phyloP scores from a whole-genome alignment of 2,329 filamentous ascomycete genomes.

The Ophiostoma sp. region DNA sequence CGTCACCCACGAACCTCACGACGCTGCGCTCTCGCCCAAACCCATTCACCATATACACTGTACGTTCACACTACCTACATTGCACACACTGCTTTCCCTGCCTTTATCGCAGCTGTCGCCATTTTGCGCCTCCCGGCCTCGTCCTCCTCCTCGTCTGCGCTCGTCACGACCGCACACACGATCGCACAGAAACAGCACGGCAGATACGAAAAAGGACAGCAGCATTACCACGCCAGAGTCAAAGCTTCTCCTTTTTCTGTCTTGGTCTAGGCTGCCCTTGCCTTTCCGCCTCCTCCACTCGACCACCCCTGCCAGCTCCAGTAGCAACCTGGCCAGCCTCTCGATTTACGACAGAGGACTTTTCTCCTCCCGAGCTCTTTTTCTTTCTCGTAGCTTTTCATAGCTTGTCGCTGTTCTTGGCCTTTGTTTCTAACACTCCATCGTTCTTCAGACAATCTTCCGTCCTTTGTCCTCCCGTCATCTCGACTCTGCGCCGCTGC shows the following conservation, averaged over 20 bases:
- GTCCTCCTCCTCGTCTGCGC: constrained; percentile 7
- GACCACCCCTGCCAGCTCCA: constrained; percentile 4
- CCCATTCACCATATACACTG: background rate
- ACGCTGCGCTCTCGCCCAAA: background rate
- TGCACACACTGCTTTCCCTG: background rate
- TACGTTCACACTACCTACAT: background rate
- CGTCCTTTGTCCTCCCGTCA: background rate
- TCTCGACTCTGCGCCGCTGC: constrained; percentile 10
- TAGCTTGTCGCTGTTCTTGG: constrained; percentile 11
- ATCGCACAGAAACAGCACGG: background rate
- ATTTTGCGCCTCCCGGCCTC: background rate
- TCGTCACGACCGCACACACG: background rate
- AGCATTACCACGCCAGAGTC: background rate
- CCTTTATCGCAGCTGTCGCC: background rate
- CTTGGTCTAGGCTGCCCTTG: constrained; percentile 10
- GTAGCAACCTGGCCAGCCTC: constrained; percentile 18
- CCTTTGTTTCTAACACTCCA: constrained; percentile 8
- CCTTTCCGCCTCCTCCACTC: constrained; percentile 1
- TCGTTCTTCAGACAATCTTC: background rate
- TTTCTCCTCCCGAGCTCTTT: background rate
- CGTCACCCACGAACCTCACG: background rate
- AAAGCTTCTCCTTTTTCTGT: background rate
- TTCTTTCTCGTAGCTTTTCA: background rate
- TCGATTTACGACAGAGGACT: constrained; percentile 15
- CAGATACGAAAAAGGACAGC: background rate